A percentile compares a stretch with the other conserved stretches of the same genome.
Evolutionary conservation across 176 grass and related monocot species (phyloP).

Genomic region (Alloteropsis semialata): DNA sequence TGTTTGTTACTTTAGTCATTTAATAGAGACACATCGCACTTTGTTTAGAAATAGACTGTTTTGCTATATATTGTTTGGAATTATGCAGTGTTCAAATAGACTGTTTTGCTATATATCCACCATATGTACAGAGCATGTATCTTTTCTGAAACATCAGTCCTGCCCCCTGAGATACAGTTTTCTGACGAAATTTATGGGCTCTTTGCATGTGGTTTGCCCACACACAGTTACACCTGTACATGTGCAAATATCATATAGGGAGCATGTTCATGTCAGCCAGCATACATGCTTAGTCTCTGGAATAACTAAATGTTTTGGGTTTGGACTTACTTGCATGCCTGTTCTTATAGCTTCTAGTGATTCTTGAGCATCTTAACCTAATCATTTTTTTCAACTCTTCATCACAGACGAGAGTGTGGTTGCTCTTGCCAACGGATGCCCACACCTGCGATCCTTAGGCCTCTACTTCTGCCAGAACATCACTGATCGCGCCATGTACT

Average conservation of each 20-base stretch:
- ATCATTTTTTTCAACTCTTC: background rate
- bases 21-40: background rate
- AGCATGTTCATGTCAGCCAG: background rate
- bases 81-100: background rate
- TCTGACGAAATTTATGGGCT: background rate
- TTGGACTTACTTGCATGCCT: background rate
- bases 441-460: slow-evolving; percentile 56
- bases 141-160: background rate
- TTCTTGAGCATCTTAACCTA: background rate
- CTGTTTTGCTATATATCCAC: background rate
- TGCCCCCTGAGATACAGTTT: background rate
- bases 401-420: slow-evolving; percentile 74
- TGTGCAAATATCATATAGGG: background rate
- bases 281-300: background rate
- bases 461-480: slow-evolving; percentile 92
- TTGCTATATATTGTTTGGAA: no score
- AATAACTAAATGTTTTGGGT: background rate
- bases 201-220: background rate
- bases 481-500: slow-evolving; percentile 86
- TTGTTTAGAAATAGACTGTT: background rate
- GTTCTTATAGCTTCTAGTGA: background rate
- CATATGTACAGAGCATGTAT: background rate
- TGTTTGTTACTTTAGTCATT: background rate
- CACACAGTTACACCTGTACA: background rate
- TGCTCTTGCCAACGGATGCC: slow-evolving; percentile 64